A percentile compares a stretch with the other conserved stretches of the same genome.
These are phyloP conservation scores for Balakata baccata DNA, from an alignment of 345 rosid species.

Conservation along the genomic window DNA sequence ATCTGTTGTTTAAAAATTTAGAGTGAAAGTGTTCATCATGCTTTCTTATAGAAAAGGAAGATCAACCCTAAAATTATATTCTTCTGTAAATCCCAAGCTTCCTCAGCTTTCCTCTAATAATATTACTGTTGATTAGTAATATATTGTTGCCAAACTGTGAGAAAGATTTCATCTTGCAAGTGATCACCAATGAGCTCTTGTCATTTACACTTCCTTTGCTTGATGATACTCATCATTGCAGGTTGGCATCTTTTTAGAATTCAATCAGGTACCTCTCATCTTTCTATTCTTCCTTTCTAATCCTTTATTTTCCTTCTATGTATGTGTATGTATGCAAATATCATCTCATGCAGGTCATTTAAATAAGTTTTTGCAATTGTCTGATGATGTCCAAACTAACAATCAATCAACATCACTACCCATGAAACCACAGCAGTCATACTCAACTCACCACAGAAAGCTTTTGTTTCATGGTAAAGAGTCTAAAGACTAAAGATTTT, in stretches of 20 bases:
- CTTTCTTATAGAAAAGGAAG: background rate
- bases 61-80: background rate
- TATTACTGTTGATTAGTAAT: background rate
- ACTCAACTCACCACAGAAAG: constrained; percentile 22
- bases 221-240: constrained; percentile 19
- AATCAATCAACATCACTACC: too few species aligned
- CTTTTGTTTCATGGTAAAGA: constrained; percentile 41
- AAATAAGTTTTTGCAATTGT: too few species aligned
- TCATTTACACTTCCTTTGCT: constrained; percentile 22
- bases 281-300: background rate
- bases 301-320: background rate
- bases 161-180: constrained; percentile 1
- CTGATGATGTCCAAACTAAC: too few species aligned
- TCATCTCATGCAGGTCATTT: constrained; percentile 3
- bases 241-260: constrained; percentile 16
- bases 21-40: background rate
- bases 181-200: constrained; percentile 25
- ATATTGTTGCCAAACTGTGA: background rate
- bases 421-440: too few species aligned
- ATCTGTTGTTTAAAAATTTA: background rate
- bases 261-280: constrained; percentile 13
- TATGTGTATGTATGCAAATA: constrained; percentile 12
- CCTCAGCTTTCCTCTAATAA: background rate
- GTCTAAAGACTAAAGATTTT: background rate
- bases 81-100: too few species aligned